phyloP scores from a whole-genome alignment of 768 basidiomycete species.

The Cystofilobasidium bisporidii region DNA sequence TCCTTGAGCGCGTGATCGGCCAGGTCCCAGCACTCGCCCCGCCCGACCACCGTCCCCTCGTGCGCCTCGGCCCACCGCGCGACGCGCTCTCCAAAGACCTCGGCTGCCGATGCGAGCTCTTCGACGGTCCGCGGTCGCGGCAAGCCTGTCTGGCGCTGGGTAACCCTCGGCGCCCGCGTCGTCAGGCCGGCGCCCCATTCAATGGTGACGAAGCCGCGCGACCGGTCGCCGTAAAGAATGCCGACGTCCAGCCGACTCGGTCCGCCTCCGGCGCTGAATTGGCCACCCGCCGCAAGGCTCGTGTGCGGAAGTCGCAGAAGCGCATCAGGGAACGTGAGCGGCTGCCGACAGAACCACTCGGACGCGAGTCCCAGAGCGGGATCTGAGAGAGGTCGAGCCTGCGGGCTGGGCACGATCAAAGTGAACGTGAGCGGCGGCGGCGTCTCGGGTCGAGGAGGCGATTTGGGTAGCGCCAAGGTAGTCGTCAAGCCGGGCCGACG shows the following conservation, averaged over 20 bases:
- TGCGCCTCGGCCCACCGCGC: conserved; percentile 1
- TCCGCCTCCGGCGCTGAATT: background rate
- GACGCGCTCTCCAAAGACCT: background rate
- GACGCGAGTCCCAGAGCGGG: background rate
- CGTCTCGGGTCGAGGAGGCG: background rate
- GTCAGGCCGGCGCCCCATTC: background rate
- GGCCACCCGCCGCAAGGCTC: background rate
- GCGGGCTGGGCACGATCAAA: background rate
- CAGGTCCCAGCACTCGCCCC: conserved; percentile 18
- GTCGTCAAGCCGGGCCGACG: background rate
- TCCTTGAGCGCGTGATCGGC: conserved; percentile 18
- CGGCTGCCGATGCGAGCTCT: background rate
- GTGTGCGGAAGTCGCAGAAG: background rate
- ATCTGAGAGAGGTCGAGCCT: background rate
- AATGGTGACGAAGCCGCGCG: background rate
- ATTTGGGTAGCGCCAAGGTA: background rate
- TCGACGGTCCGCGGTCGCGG: background rate
- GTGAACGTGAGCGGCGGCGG: conserved; percentile 4
- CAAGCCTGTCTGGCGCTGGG: background rate
- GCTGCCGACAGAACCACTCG: conserved; percentile 2
- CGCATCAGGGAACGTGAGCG: background rate
- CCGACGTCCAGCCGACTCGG: background rate
- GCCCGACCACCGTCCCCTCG: conserved; percentile 9
- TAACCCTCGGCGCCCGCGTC: background rate
- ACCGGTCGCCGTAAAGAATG: conserved; percentile 2